phyloP scores from a whole-genome alignment of 1,284 basidiomycete genomes.

The Anthracocystis walkeri region DNA sequence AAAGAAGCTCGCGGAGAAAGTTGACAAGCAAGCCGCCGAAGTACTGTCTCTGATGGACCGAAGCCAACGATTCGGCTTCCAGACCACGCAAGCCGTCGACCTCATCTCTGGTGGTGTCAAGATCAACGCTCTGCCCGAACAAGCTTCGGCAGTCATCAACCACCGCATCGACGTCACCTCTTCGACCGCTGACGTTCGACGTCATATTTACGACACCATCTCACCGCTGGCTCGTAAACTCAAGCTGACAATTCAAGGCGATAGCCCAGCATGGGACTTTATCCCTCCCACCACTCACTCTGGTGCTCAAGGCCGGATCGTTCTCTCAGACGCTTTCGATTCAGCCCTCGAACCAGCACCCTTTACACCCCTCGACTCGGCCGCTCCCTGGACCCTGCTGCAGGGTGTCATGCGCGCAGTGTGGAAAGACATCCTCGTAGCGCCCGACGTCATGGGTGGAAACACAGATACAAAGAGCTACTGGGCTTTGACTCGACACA shows the following conservation, averaged over 20 bases:
- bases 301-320: conserved; percentile 17
- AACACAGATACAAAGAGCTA: conserved; percentile 74
- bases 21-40: conserved; percentile 26
- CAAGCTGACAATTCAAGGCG: conserved; percentile 73
- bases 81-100: conserved; percentile 80
- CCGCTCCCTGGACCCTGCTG: conserved; percentile 72
- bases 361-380: conserved; percentile 71
- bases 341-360: conserved; percentile 75
- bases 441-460: conserved; percentile 74
- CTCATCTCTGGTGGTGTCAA: conserved; percentile 79
- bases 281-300: neutral
- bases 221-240: conserved; percentile 72
- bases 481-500: conserved; percentile 73
- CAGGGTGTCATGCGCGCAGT: conserved; percentile 73
- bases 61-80: conserved; percentile 71
- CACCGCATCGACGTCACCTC: conserved; percentile 75
- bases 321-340: conserved; percentile 69
- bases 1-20: conserved; percentile 5
- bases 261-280: conserved; percentile 23
- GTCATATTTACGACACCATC: conserved; percentile 72
- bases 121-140: conserved; percentile 76
- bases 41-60: conserved; percentile 13
- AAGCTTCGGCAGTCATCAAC: conserved; percentile 74
- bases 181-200: conserved; percentile 72
- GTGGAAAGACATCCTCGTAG: conserved; percentile 70